phyloP scores from a whole-genome alignment of 192 early-diverging fungal genomes.

The Podila epicladia region DNA sequence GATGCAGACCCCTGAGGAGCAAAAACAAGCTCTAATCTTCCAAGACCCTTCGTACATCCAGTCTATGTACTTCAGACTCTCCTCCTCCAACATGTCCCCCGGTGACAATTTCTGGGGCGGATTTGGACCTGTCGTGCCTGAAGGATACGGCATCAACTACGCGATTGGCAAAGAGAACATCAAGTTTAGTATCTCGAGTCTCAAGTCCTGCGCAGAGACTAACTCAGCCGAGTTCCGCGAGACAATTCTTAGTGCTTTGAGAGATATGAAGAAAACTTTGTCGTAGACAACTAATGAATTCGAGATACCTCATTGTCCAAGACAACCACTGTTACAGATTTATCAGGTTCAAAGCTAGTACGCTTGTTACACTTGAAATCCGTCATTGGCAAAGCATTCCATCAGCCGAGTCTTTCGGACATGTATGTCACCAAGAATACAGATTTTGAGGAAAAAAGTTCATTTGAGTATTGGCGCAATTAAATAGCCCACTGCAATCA shows the following conservation, averaged over 20 bases:
- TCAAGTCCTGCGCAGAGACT: slow-evolving; percentile 54
- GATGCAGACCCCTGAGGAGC: slow-evolving; percentile 70
- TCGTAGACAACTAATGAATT: slow-evolving; percentile 2
- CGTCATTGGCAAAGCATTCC: neutral
- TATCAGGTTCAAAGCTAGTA: neutral
- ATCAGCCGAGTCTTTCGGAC: neutral
- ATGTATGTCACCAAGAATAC: neutral
- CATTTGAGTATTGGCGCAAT: neutral
- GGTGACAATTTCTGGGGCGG: slow-evolving; percentile 77
- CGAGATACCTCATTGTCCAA: too few relatives aligned
- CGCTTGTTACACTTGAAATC: neutral
- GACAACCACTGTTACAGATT: too few relatives aligned
- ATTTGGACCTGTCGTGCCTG: slow-evolving; percentile 86
- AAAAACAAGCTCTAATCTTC: slow-evolving; percentile 75
- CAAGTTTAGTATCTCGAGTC: slow-evolving; percentile 76
- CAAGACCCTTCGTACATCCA: slow-evolving; percentile 81
- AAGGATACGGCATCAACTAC: slow-evolving; percentile 93
- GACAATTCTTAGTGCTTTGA: slow-evolving; percentile 64
- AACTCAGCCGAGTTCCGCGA: slow-evolving; percentile 69
- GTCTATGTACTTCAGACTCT: slow-evolving; percentile 84
- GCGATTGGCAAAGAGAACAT: slow-evolving; percentile 69
- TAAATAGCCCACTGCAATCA: too few relatives aligned
- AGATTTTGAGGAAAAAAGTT: neutral
- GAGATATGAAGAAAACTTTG: slow-evolving; percentile 65
- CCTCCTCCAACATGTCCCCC: slow-evolving; percentile 84